Base-by-base conservation (phyloP, 192 early-diverging fungal species). In the Rhizophagus sp. region DNA sequence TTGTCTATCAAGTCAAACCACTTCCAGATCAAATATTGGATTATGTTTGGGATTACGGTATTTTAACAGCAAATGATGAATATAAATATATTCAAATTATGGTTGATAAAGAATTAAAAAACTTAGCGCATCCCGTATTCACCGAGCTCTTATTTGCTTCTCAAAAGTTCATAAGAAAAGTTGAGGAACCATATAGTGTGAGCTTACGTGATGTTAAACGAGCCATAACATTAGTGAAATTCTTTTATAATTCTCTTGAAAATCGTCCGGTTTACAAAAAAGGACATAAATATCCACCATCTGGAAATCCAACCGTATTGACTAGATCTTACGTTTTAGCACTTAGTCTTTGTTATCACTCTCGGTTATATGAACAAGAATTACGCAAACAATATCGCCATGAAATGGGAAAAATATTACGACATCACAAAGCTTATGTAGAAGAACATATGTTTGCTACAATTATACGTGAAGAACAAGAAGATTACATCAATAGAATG, bases 191-290 rank as follows among this genome's bases (percentile, higher is more conserved):
- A 9, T 39, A 69, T 34, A 79, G 71, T 50, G 78, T 79, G n/a
- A 79, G 78, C 68, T 52, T 79, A 19, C 78, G 78, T 34, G 78
- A 79, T 57, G 69, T 79, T 15, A 79, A 73, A 24, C 66, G 78
- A 67, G 62, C 78, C 12, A 66, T 79, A 19, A 30, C 22, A 74
- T 22, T 57, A 57, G 17, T 57, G 19, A 57, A 57, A 57, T 57
- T 57, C 19, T 57, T 57, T 57, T 1, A 19, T 57, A 22, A 57
- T 57, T 57, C 52, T 22, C 52, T 57, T 57, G 52, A 57, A 17
- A 57, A 57, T 57, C 52, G 52, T 22, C 52, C 52, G 17, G 3
- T 5, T 57, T 57, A 19, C 13, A 57, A 57, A 57, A 57, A 57
- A 15, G 52, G 52, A 57, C 52, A 17, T 19, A 57, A 57, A 57